Percentiles rank a stretch among this genome's conserved stretches.
Evolutionary conservation across 2,329 filamentous ascomycete genomes (phyloP).

Genomic region (Neobulgaria alba): DNA sequence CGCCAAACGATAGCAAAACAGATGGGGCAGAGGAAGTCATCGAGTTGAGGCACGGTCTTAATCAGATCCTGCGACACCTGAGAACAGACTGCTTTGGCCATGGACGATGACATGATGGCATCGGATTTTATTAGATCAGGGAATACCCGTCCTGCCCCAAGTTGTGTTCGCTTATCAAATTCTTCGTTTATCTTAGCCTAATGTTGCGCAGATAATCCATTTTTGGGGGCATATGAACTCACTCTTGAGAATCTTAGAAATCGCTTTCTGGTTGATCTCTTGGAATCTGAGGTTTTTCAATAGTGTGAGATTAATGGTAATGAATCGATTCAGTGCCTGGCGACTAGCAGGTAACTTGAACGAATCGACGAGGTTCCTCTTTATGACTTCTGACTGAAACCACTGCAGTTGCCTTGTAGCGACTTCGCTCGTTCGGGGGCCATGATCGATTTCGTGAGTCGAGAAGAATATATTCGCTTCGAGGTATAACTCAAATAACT

Average conservation of each 20-base stretch:
- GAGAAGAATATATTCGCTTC: constrained; percentile 79
- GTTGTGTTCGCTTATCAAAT: constrained; percentile 77
- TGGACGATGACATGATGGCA: constrained; percentile 53
- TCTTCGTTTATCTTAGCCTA: constrained; percentile 39
- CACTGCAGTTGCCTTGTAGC: constrained; percentile 57
- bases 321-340: constrained; percentile 55
- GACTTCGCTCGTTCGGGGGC: constrained; percentile 53
- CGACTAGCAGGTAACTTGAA: constrained; percentile 61
- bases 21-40: constrained; percentile 76
- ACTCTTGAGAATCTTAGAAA: constrained; percentile 82
- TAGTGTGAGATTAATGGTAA: constrained; percentile 65
- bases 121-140: constrained; percentile 49
- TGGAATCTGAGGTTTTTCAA: constrained; percentile 76
- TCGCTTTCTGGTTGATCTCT: constrained; percentile 70
- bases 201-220: neutral
- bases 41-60: constrained; percentile 67
- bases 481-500: constrained; percentile 74
- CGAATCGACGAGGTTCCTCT: constrained; percentile 46
- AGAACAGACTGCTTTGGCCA: constrained; percentile 69
- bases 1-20: constrained; percentile 74
- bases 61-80: constrained; percentile 66
- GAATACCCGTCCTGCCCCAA: constrained; percentile 58
- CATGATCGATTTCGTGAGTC: constrained; percentile 61
- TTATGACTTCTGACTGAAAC: constrained; percentile 61
- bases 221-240: constrained; percentile 22